Percentiles rank a stretch among this genome's conserved stretches.
Evolutionary conservation across 495 filamentous ascomycete genomes (phyloP).

Genomic region (Penicillium fimorum): DNA sequence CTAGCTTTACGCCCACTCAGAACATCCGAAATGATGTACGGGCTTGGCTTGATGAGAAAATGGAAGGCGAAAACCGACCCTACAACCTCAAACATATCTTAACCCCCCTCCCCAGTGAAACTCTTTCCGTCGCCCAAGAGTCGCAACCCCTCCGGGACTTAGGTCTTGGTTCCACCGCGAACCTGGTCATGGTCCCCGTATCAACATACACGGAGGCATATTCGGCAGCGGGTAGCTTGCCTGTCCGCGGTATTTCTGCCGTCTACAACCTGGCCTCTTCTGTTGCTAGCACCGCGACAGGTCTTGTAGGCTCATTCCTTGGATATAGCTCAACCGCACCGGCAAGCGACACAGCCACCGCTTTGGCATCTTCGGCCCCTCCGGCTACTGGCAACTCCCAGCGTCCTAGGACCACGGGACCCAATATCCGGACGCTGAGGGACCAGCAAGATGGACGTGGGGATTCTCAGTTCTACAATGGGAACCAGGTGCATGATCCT

Average conservation of each 20-base stretch:
- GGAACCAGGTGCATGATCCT: conserved; percentile 69
- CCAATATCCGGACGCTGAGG: conserved; percentile 56
- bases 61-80: conserved; percentile 51
- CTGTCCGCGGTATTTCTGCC: conserved; percentile 42
- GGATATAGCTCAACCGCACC: conserved; percentile 42
- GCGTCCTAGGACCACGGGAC: conserved; percentile 24
- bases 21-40: conserved; percentile 70
- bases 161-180: conserved; percentile 72
- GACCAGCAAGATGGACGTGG: conserved; percentile 52
- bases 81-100: conserved; percentile 86
- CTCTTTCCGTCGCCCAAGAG: conserved; percentile 73
- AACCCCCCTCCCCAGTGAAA: conserved; percentile 71
- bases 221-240: conserved; percentile 37
- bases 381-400: conserved; percentile 11
- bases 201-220: conserved; percentile 63
- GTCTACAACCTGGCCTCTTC: conserved; percentile 46
- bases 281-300: conserved; percentile 44
- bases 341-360: conserved; percentile 10
- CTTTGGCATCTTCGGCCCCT: conserved; percentile 18
- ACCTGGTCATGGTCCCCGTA: conserved; percentile 76
- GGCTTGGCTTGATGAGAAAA: conserved; percentile 66
- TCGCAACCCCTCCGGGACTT: conserved; percentile 61
- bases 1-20: conserved; percentile 61
- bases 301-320: conserved; percentile 55
- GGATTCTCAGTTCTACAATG: conserved; percentile 77